phyloP scores from a whole-genome alignment of 1,284 basidiomycete genomes.

The Melampsora larici-populina region DNA sequence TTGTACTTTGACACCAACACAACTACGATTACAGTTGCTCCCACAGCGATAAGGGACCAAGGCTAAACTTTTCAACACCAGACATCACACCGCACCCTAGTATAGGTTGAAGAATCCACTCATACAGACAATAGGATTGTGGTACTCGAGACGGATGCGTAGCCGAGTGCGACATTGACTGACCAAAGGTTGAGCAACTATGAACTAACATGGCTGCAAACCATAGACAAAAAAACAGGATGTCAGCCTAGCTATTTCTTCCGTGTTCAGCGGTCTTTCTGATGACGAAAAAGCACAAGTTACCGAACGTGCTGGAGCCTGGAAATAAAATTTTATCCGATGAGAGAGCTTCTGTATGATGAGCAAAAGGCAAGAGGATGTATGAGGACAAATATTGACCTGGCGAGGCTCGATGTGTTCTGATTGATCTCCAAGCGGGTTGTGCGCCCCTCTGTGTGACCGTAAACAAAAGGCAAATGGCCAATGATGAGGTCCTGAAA shows the following conservation, averaged over 20 bases:
- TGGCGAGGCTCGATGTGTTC: neutral
- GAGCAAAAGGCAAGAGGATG: neutral
- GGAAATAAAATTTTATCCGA: constrained; percentile 53
- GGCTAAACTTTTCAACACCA: constrained; percentile 73
- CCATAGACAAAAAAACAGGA: constrained; percentile 63
- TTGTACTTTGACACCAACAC: constrained; percentile 38
- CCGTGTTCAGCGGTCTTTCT: constrained; percentile 6
- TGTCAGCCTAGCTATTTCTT: constrained; percentile 25
- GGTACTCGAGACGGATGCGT: constrained; percentile 83
- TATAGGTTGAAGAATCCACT: constrained; percentile 91
- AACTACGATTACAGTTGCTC: constrained; percentile 48
- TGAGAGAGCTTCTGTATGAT: neutral
- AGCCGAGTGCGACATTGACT: constrained; percentile 73
- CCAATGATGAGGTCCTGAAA: neutral
- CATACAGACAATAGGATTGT: constrained; percentile 82
- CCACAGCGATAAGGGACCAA: constrained; percentile 76
- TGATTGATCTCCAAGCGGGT: neutral
- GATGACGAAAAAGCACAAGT: constrained; percentile 20
- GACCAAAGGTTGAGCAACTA: constrained; percentile 61
- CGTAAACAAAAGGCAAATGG: neutral
- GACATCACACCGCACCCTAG: constrained; percentile 79
- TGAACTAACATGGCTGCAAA: constrained; percentile 69
- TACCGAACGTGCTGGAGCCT: constrained; percentile 45
- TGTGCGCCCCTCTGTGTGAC: neutral
- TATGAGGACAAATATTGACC: neutral